Evolutionary conservation across 2,329 filamentous ascomycete genomes (phyloP).

Genomic region (Pseudohalonectria lignicola): DNA sequence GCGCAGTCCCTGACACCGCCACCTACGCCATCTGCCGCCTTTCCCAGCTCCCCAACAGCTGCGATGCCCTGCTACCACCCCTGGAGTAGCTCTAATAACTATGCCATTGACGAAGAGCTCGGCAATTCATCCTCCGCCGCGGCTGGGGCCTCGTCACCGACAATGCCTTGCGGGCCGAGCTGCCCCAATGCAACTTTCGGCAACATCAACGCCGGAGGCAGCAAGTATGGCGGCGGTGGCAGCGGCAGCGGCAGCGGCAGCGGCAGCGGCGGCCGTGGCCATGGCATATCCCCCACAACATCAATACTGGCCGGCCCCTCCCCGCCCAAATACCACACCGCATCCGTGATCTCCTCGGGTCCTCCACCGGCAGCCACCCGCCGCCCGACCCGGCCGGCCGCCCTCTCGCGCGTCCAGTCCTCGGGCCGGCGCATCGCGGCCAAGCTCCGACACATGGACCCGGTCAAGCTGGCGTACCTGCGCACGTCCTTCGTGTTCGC

Average conservation of each 20-base stretch:
- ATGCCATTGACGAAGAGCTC: not conserved
- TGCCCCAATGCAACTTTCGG: too few relatives aligned
- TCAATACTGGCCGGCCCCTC: not conserved
- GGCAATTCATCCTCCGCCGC: not conserved
- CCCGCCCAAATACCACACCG: not conserved
- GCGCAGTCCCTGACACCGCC: constrained; percentile 7
- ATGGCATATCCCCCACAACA: constrained; percentile 4
- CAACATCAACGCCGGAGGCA: not conserved
- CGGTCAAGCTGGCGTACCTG: constrained; percentile 49
- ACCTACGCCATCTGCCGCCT: constrained; percentile 9
- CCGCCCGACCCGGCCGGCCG: not conserved
- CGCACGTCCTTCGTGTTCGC: constrained; percentile 51
- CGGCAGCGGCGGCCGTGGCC: constrained; percentile 5
- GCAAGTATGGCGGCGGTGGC: constrained; percentile 14
- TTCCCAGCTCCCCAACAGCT: constrained; percentile 7
- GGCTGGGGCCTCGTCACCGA: too few relatives aligned
- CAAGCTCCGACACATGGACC: constrained; percentile 34
- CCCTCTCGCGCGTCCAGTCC: constrained; percentile 1
- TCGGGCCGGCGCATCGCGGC: constrained; percentile 14
- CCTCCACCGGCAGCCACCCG: too few relatives aligned
- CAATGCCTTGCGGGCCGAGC: too few relatives aligned
- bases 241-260: constrained; percentile 15
- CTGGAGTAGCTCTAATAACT: constrained; percentile 3
- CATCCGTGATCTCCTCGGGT: not conserved
- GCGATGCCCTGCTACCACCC: constrained; percentile 6